Evolutionary conservation across 2,329 filamentous ascomycete species (phyloP).

Genomic region (Bipolaris zeicola): DNA sequence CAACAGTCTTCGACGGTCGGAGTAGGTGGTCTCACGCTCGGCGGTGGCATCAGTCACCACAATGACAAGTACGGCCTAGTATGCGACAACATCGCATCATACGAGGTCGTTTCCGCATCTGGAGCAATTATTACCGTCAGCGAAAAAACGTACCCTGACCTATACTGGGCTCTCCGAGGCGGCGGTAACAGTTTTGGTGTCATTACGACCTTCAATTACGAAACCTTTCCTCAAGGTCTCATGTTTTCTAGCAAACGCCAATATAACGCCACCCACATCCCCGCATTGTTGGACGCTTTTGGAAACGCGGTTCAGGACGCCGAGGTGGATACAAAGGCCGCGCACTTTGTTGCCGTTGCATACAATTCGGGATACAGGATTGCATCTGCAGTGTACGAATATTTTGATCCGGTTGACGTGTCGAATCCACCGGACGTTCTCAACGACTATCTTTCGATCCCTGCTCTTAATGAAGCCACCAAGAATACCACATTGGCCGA

Average conservation of each 20-base stretch:
- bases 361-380: conserved; percentile 14
- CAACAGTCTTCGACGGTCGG: conserved; percentile 22
- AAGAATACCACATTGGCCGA: conserved; percentile 23
- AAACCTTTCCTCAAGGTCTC: conserved; percentile 19
- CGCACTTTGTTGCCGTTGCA: conserved; percentile 29
- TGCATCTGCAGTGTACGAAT: conserved; percentile 23
- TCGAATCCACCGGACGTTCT: conserved; percentile 24
- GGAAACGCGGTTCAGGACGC: conserved; percentile 21
- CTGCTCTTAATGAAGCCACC: conserved; percentile 21
- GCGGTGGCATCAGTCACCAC: conserved; percentile 22
- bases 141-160: conserved; percentile 41
- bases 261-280: conserved; percentile 15
- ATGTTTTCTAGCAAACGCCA: conserved; percentile 11
- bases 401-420: conserved; percentile 24
- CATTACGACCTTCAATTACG: conserved; percentile 33
- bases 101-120: conserved; percentile 36
- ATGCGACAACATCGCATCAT: conserved; percentile 43
- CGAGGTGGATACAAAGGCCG: conserved; percentile 24
- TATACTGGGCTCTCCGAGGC: conserved; percentile 48
- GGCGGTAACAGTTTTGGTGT: conserved; percentile 46
- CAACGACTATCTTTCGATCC: conserved; percentile 27
- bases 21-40: conserved; percentile 28
- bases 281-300: conserved; percentile 26
- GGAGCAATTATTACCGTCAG: conserved; percentile 24
- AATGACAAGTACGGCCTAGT: conserved; percentile 23